Percentiles rank a stretch among this genome's conserved stretches.
phyloP scores from a whole-genome alignment of 1,139 yeast species.

The Meyerozyma smithsonii region DNA sequence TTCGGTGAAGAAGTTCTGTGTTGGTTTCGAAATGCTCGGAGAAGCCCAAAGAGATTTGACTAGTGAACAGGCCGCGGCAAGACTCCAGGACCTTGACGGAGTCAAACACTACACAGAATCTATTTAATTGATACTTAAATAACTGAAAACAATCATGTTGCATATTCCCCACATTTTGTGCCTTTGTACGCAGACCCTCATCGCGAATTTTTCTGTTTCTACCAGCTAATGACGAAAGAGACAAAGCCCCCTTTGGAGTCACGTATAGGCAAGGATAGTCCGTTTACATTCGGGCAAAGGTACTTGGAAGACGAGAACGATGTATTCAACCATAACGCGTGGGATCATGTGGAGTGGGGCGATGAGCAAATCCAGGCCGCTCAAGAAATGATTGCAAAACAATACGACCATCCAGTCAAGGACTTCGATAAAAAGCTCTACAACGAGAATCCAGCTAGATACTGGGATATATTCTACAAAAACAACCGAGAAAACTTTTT shows the following conservation, averaged over 20 bases:
- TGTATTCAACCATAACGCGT: slow-evolving; percentile 91
- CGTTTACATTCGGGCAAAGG: slow-evolving; percentile 90
- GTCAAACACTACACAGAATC: slow-evolving; percentile 29
- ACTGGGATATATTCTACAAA: slow-evolving; percentile 92
- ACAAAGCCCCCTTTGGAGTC: slow-evolving; percentile 38
- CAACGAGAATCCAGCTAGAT: slow-evolving; percentile 84
- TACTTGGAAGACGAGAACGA: slow-evolving; percentile 65
- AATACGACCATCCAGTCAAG: slow-evolving; percentile 75
- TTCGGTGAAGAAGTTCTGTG: slow-evolving; percentile 70
- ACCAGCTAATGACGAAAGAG: slow-evolving; percentile 6
- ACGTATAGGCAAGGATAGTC: slow-evolving; percentile 78
- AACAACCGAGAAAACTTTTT: slow-evolving; percentile 90
- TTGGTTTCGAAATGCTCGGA: slow-evolving; percentile 75
- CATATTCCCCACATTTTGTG: neutral
- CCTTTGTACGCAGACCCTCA: slow-evolving; percentile 1
- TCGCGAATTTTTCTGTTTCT: slow-evolving; percentile 1
- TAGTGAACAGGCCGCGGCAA: slow-evolving; percentile 67
- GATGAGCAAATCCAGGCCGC: slow-evolving; percentile 81
- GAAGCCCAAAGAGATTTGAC: slow-evolving; percentile 78
- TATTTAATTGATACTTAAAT: no score
- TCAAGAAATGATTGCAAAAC: slow-evolving; percentile 66
- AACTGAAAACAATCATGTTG: no score
- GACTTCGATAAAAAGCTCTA: slow-evolving; percentile 78
- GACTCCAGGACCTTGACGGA: slow-evolving; percentile 44
- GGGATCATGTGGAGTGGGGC: slow-evolving; percentile 99